These are phyloP conservation scores for Suhomyces prunicola DNA, from an alignment of 805 yeast species.

Conservation along the genomic window DNA sequence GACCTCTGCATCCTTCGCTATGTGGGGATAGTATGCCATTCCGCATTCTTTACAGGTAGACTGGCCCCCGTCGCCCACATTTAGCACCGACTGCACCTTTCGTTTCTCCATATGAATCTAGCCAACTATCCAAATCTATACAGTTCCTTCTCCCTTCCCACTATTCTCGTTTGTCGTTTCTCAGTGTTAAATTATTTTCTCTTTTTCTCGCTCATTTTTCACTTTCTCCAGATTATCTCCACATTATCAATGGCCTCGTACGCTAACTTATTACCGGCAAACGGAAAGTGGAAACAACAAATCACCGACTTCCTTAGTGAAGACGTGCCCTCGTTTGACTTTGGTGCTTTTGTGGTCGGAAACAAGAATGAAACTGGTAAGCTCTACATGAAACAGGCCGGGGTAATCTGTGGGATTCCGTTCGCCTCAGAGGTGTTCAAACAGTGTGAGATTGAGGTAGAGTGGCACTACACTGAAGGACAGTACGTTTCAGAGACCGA, in stretches of 20 bases:
- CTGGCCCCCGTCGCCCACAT: neutral
- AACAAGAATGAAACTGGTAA: slow-evolving; percentile 66
- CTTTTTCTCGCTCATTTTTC: too few relatives aligned
- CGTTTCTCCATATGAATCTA: neutral
- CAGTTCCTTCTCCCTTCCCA: too few relatives aligned
- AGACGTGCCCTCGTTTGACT: slow-evolving; percentile 91
- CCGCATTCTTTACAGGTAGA: slow-evolving; percentile 48
- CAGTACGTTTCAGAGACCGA: slow-evolving; percentile 37
- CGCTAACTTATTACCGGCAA: slow-evolving; percentile 63
- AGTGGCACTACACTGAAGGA: slow-evolving; percentile 79
- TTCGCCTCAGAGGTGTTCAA: slow-evolving; percentile 81
- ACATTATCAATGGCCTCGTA: slow-evolving; percentile 19
- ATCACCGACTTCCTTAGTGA: slow-evolving; percentile 76
- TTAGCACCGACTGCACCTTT: slow-evolving; percentile 17
- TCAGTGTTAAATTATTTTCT: neutral
- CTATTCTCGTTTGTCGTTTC: neutral
- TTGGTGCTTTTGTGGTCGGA: slow-evolving; percentile 96
- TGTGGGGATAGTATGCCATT: slow-evolving; percentile 47
- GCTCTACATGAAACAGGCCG: slow-evolving; percentile 75
- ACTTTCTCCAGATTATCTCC: neutral
- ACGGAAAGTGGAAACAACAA: slow-evolving; percentile 79
- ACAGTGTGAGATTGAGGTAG: slow-evolving; percentile 68
- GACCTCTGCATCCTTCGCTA: slow-evolving; percentile 39
- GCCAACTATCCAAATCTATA: too few relatives aligned
- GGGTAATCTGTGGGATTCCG: slow-evolving; percentile 81